Conservation (phyloP, 176 grass and related monocot species). For the Oryza nivara region DNA sequence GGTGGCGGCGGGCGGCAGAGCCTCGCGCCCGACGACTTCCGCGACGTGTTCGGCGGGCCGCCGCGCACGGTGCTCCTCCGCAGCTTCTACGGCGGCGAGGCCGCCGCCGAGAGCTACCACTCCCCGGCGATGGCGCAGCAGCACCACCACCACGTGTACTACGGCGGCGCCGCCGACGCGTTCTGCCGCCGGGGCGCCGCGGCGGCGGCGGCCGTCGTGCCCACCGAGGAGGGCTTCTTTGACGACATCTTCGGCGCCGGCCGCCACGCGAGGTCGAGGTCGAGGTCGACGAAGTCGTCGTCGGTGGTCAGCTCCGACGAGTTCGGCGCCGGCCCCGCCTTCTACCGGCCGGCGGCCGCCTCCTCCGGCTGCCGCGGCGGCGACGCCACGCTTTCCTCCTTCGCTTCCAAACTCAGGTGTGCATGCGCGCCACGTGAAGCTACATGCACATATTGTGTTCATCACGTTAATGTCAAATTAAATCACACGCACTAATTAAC, state of each 20-base stretch:
- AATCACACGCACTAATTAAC: neutral
- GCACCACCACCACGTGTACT: constrained; percentile 22
- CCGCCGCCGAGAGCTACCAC: constrained; percentile 2
- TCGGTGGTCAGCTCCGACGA: constrained; percentile 72
- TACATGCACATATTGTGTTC: constrained; percentile 6
- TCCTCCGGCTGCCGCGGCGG: constrained; percentile 23
- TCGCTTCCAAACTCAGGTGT: constrained; percentile 84
- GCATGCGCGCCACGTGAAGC: neutral
- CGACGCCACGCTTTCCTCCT: constrained; percentile 64
- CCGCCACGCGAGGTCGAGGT: constrained; percentile 51
- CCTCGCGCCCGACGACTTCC: constrained; percentile 68
- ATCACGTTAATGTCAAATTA: neutral
- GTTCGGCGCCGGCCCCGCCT: neutral
- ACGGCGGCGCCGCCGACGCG: constrained; percentile 32
- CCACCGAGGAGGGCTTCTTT: constrained; percentile 78
- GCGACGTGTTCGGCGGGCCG: constrained; percentile 88
- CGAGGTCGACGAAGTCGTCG: constrained; percentile 71
- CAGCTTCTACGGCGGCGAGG: constrained; percentile 61
- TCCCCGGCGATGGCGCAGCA: constrained; percentile 11
- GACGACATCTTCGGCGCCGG: constrained; percentile 83
- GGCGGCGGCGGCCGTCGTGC: constrained; percentile 37
- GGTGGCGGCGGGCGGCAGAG: neutral
- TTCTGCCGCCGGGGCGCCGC: constrained; percentile 13
- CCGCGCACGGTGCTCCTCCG: constrained; percentile 82
- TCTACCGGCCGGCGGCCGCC: constrained; percentile 17